Conservation (phyloP, 495 filamentous ascomycete genomes). For the Elasticomyces elasticus region DNA sequence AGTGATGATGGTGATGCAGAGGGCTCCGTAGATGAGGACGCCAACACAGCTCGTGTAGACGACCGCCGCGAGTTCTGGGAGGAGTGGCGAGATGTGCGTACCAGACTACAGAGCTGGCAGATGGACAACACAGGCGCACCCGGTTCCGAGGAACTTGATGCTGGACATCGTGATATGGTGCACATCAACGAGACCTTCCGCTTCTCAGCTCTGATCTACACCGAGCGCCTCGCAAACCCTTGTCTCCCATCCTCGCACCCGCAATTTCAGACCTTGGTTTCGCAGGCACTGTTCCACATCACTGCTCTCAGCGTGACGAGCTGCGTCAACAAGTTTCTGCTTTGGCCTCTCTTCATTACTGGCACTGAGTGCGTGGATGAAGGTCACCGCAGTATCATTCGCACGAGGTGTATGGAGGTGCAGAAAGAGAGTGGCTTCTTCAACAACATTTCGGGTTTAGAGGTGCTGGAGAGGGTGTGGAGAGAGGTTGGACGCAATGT, state of each 20-base stretch:
- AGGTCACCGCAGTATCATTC: conserved; percentile 64
- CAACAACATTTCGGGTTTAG: conserved; percentile 80
- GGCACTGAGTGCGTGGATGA: conserved; percentile 85
- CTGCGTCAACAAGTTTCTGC: conserved; percentile 69
- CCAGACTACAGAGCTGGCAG: conserved; percentile 70
- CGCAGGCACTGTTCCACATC: conserved; percentile 70
- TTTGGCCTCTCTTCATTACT: conserved; percentile 89
- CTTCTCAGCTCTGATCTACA: conserved; percentile 80
- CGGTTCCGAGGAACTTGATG: not conserved
- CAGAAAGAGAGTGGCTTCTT: conserved; percentile 80
- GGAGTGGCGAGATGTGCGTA: conserved; percentile 74
- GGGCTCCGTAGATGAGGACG: conserved; percentile 38
- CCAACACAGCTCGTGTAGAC: conserved; percentile 33
- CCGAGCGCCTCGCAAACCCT: conserved; percentile 76
- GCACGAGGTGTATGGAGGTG: conserved; percentile 72
- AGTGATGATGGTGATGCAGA: conserved; percentile 25
- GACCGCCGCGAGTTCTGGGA: conserved; percentile 63
- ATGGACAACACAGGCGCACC: conserved; percentile 36
- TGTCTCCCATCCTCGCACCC: conserved; percentile 61
- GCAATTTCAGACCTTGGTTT: conserved; percentile 75
- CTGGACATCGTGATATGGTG: conserved; percentile 40
- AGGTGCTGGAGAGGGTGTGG: conserved; percentile 82
- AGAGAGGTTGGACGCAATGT: conserved; percentile 33
- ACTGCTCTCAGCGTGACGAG: conserved; percentile 58
- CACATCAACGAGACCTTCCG: conserved; percentile 81